phyloP scores from a whole-genome alignment of 148 eudicot genomes.

The Heliosperma pusillum region DNA sequence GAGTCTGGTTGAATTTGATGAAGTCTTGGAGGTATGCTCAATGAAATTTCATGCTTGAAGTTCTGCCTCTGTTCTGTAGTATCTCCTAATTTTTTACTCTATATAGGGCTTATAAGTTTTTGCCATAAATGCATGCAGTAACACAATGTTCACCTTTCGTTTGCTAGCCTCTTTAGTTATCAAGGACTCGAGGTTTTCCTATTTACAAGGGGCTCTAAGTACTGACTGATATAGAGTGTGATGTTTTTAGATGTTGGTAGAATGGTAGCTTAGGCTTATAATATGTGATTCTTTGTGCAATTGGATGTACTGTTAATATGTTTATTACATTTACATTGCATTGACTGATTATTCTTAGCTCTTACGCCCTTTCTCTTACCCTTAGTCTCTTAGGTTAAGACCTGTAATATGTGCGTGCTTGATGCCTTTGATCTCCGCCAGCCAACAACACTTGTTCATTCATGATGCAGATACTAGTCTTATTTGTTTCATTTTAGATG shows the following conservation, averaged over 20 bases:
- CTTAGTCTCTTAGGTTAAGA: neutral
- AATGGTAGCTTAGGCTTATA: neutral
- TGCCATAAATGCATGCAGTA: neutral
- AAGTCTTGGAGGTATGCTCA: constrained; percentile 89
- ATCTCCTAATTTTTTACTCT: neutral
- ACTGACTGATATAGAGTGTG: neutral
- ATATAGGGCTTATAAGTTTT: neutral
- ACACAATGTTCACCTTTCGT: neutral
- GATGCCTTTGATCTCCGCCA: neutral
- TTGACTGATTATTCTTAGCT: neutral
- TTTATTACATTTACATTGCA: neutral
- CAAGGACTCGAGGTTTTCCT: neutral
- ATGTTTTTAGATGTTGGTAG: neutral
- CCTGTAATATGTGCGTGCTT: neutral
- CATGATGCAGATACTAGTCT: neutral
- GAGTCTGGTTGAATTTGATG: constrained; percentile 97
- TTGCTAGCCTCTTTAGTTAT: neutral
- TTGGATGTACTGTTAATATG: no score
- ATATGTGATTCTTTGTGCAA: no score
- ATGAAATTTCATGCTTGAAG: neutral
- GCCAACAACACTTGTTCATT: neutral
- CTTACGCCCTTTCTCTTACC: neutral
- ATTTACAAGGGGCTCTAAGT: neutral
- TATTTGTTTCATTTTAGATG: neutral
- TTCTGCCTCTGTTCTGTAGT: neutral